Percentiles rank a stretch among this genome's conserved stretches.
phyloP scores from a whole-genome alignment of 345 rosid species.

The Eucalyptus cloeziana region DNA sequence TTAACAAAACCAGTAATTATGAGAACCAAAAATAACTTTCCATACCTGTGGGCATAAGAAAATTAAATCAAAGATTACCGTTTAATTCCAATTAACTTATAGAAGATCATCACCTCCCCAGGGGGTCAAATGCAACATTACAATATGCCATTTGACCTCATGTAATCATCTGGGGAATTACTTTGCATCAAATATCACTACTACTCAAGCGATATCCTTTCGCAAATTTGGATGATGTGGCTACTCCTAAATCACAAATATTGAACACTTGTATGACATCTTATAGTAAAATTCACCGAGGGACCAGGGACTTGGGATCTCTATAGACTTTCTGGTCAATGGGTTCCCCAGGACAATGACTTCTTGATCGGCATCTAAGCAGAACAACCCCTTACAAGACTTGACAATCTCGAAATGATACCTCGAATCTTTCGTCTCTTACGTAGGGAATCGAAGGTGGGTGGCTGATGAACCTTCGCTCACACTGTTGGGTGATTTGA shows the following conservation, averaged over 20 bases:
- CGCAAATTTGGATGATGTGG: not conserved
- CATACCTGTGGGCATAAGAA: not conserved
- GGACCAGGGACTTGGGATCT: not conserved
- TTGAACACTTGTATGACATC: not conserved
- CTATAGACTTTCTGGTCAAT: not conserved
- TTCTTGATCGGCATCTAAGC: not conserved
- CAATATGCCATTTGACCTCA: not conserved
- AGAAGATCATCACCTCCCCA: not conserved
- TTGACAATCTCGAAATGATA: not conserved
- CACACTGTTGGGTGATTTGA: not conserved
- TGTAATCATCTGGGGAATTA: not conserved
- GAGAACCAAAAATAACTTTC: not conserved
- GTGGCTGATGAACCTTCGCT: not conserved
- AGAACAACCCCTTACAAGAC: not conserved
- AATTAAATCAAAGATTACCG: not conserved
- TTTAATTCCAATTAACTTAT: not conserved
- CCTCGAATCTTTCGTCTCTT: not conserved
- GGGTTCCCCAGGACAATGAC: not conserved
- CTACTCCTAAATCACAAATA: not conserved
- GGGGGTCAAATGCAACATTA: not conserved
- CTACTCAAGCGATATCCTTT: not conserved
- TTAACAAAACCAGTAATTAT: not conserved
- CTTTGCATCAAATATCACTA: not conserved
- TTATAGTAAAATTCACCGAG: not conserved
- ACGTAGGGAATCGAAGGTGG: not conserved